Percentiles rank a stretch among this genome's conserved stretches.
phyloP scores from a whole-genome alignment of 2,329 filamentous ascomycete genomes.

The Acrodontium crateriforme region DNA sequence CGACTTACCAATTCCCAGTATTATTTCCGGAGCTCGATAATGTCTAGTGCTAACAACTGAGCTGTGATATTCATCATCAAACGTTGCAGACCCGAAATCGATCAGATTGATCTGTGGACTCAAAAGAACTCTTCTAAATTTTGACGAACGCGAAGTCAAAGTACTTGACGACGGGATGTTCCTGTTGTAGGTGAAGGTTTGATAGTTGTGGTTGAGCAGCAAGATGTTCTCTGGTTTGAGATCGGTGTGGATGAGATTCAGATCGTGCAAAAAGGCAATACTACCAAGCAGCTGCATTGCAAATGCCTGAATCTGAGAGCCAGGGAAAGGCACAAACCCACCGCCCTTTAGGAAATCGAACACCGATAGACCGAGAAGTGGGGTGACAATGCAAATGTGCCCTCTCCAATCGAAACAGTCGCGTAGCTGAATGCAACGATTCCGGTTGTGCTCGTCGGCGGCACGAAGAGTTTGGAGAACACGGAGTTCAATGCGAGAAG shows the following conservation, averaged over 20 bases:
- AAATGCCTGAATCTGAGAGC: constrained; percentile 96
- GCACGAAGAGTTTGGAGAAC: constrained; percentile 83
- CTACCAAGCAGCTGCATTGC: constrained; percentile 94
- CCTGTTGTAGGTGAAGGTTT: constrained; percentile 56
- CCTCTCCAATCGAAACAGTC: constrained; percentile 97
- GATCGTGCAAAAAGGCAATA: constrained; percentile 91
- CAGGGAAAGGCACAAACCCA: constrained; percentile 89
- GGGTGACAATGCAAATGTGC: constrained; percentile 79
- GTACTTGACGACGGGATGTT: constrained; percentile 52
- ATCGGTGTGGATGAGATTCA: constrained; percentile 90
- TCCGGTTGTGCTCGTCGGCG: constrained; percentile 83
- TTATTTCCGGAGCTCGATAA: constrained; percentile 54
- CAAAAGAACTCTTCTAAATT: constrained; percentile 48
- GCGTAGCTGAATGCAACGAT: constrained; percentile 89
- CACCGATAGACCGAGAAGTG: constrained; percentile 79
- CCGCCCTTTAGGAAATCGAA: constrained; percentile 98
- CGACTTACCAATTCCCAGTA: constrained; percentile 42
- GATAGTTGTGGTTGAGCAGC: constrained; percentile 49
- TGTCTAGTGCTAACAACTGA: constrained; percentile 54
- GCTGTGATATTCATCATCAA: constrained; percentile 55
- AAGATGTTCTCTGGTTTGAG: constrained; percentile 56
- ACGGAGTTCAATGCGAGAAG: constrained; percentile 82
- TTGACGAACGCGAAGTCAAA: constrained; percentile 41
- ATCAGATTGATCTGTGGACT: constrained; percentile 54
- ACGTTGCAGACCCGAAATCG: constrained; percentile 54